Evolutionary conservation across 148 eudicot species (phyloP), one percentile per base, ranked within the genome.

Genomic region (Linanthus parryae): DNA sequence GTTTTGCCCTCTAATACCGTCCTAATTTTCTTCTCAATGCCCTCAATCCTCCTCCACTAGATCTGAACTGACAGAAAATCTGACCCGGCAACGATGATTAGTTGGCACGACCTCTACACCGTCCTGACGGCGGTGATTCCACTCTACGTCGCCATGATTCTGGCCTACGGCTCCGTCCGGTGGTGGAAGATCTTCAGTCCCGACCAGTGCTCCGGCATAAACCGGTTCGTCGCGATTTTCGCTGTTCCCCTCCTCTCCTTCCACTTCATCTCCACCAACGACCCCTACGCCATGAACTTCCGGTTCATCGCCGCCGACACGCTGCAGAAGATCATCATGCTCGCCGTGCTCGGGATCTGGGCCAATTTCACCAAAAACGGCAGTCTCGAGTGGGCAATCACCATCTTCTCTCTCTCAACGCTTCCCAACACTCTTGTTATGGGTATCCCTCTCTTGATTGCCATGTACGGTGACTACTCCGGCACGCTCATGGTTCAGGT

Each of bases 101-200:
- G 77, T 0, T 75, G 84, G 82, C 79, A 84, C 47, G 92, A 84
- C 58, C 59, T 85, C n/a, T 85, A 85, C 70, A 76, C 67, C n/a
- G 94, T 85, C 14, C 15, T 85, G 3, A 58, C 94, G 29, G 94
- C 94, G 37, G 71, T 85, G 73, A 75, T 85, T 7, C 95, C 95
- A 0, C 79, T 85, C 15, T 85, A 85, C 53, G 95, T 85, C 2
- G 88, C 95, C 28, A 85, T 85, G 95, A 79, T 85, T 37, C 66
- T 85, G 5, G 95, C 95, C 31, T 85, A 82, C 63, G 95, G 95
- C 19, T 78, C 88, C 5, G 89, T 85, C 62, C 83, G 83, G 13
- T 85, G 95, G 95, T 85, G 95, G 95, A 73, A 76, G 56, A 85
- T 85, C 44, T 85, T 85, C 69, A 67, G 85, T 3, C 85, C 95